Evolutionary conservation across 768 basidiomycete species (phyloP), one percentile per base, ranked within the genome.

Genomic region (Amanita molliuscula): DNA sequence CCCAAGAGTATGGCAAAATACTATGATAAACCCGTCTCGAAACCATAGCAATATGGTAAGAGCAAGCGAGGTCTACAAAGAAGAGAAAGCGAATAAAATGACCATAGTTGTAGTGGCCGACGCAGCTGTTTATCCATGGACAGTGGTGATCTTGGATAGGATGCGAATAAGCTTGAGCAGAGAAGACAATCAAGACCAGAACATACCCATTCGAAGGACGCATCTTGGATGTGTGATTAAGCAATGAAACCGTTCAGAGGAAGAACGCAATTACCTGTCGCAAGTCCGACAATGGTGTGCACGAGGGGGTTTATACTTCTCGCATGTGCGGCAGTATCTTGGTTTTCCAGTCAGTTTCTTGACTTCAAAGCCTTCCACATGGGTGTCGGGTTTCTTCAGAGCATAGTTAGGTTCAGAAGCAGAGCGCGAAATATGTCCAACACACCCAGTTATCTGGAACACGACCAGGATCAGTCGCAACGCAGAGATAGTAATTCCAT

Each of bases 241-340:
- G 52, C 20, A 51, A 36, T 29, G 25, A 10, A 21, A 13, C 28
- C 28, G 34, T 45, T 3, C 18, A 16, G 25, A 28, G 28, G 6
- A 28, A 28, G 15, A 28, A 44, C 44, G 53, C 2, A 68, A 81
- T 54, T 62, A 91, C 80, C 78, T 77, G 62, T 82, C 82, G 63
- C 96, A 99, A 53, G 83, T 76, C 51, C 82, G 77, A 65, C 96
- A 99, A 58, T 99, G 96, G 66, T 99, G 96, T 0, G 94, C 78
- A 51, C 91, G 71, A 18, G 89, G 88, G 28, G 90, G 89, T 59
- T 94, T 97, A 64, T 83, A 90, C 52, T 72, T 75, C 54, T 83
- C 73, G 65, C 96, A 99, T 53, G 79, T 83, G 49, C 90, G 77
- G 65, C 96, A 99, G 61, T 79, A 90, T 20, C 96, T 73, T 15